These are phyloP conservation scores for Penicillium sp. DNA, from an alignment of 2,329 filamentous ascomycete species.

Conservation along the genomic window DNA sequence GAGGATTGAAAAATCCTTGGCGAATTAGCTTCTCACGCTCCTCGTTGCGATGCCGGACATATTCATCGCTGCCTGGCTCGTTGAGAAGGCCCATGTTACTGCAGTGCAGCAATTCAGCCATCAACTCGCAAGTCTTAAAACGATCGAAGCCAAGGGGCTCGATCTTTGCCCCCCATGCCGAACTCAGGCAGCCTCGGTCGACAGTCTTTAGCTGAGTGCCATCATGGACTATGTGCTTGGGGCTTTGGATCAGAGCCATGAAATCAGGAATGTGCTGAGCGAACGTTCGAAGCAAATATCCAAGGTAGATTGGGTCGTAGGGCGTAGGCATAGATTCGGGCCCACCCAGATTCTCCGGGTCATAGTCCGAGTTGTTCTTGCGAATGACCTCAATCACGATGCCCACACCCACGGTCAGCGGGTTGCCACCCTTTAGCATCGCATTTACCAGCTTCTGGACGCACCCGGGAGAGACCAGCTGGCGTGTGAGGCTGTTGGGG, in stretches of 20 bases:
- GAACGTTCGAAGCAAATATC: conserved; percentile 81
- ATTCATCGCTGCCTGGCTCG: conserved; percentile 80
- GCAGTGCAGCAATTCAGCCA: conserved; percentile 95
- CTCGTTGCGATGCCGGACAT: conserved; percentile 72
- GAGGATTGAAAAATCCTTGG: conserved; percentile 64
- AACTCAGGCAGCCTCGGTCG: conserved; percentile 69
- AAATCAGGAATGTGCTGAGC: conserved; percentile 89
- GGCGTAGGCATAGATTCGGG: conserved; percentile 74
- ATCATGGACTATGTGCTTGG: conserved; percentile 55
- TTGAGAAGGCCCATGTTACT: conserved; percentile 98
- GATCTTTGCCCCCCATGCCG: conserved; percentile 85
- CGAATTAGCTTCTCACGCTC: conserved; percentile 75
- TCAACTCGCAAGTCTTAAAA: conserved; percentile 98
- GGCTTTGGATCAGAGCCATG: conserved; percentile 80
- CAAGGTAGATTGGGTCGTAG: conserved; percentile 91
- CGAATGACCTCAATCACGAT: conserved; percentile 98
- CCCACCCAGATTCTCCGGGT: conserved; percentile 81
- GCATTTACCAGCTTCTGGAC: conserved; percentile 79
- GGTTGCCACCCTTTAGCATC: conserved; percentile 91
- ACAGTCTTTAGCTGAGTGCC: conserved; percentile 57
- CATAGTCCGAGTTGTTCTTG: conserved; percentile 99
- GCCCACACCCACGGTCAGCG: conserved; percentile 90
- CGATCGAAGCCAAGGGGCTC: conserved; percentile 94
- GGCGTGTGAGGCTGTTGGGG: conserved; percentile 90
- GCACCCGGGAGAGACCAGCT: conserved; percentile 82